Conservation (phyloP, 2,329 filamentous ascomycete species). For the Talaromyces albobiverticillius region DNA sequence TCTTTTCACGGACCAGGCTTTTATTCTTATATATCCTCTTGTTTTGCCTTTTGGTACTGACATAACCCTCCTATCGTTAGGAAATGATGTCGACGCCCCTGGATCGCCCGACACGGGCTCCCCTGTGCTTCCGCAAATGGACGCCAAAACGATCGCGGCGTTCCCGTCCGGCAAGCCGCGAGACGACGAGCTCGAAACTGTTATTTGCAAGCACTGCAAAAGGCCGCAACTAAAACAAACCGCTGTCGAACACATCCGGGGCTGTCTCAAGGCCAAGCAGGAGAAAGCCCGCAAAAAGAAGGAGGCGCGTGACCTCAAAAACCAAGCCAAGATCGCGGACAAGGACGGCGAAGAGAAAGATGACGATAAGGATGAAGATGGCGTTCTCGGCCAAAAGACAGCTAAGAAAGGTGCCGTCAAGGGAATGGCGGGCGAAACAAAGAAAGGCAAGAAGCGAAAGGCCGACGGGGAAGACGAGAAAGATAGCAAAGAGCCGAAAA, state of each 20-base stretch:
- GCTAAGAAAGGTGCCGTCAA: constrained; percentile 58
- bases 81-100: constrained; percentile 26
- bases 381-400: constrained; percentile 60
- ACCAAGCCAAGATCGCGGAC: constrained; percentile 56
- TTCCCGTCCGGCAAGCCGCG: constrained; percentile 80
- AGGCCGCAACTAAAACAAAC: constrained; percentile 75
- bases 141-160: constrained; percentile 71
- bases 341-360: constrained; percentile 45
- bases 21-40: no score
- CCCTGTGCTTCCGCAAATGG: constrained; percentile 56
- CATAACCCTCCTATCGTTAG: no score
- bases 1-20: no score
- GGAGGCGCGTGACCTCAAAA: constrained; percentile 68
- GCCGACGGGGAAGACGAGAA: constrained; percentile 71
- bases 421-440: constrained; percentile 54
- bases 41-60: no score
- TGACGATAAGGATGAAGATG: constrained; percentile 43
- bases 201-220: constrained; percentile 92
- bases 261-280: constrained; percentile 80
- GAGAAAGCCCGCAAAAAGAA: constrained; percentile 76
- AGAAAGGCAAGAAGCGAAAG: constrained; percentile 75
- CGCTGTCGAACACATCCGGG: constrained; percentile 75
- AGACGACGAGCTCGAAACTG: constrained; percentile 73
- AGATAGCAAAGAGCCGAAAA: constrained; percentile 77
- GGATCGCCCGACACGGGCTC: constrained; percentile 34